Base-by-base conservation (phyloP, 805 yeast genomes). In the Hanseniaspora singularis region DNA sequence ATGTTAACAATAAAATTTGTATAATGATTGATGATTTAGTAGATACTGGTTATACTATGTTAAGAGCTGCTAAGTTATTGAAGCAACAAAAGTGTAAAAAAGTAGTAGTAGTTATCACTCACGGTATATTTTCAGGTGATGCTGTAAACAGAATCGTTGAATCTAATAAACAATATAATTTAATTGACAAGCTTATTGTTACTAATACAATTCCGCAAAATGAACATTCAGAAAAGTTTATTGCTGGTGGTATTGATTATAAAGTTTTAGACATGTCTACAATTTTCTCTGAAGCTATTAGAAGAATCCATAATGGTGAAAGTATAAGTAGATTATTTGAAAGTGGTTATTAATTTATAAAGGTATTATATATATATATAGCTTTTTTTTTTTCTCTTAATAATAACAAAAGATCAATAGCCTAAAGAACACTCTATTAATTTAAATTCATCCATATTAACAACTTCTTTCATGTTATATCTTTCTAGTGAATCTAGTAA, bases 301-400 rank as follows among this genome's bases (percentile, higher is more conserved):
- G 99, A 61, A 73, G 99, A 62, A 89, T 92, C 42, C 95, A 92
- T 63, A 92, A 92, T 55, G 99, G 99, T 54, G 99, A 92, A 67
- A 78, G 89, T 14, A 95, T 92, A 15, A 81, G 94, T 16, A 81
- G 86, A 84, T 69, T 92, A 51, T 92, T 88, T 65, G 96, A 87
- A 56, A 88, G 83, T 55, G 94, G 70, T n/a, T 42, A 33, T 34
- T 19, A 20, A n/a, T 6, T 20, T 36, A 36, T 27, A 16, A 27
- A 15, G 11, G 14, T 15, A 26, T 28, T 18, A 39, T 39, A 11
- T 18, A 15, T 26, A 15, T 18, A 4, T n/a, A 15, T 27, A n/a
- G 7, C 27, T 20, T 15, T 10, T 14, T 28, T 18, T n/a, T 15
- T 19, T 26, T 39, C n/a, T 20, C 4, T 14, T 18, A n/a, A 3